Conservation (phyloP, 257 asterid species). For the Misopates orontium region DNA sequence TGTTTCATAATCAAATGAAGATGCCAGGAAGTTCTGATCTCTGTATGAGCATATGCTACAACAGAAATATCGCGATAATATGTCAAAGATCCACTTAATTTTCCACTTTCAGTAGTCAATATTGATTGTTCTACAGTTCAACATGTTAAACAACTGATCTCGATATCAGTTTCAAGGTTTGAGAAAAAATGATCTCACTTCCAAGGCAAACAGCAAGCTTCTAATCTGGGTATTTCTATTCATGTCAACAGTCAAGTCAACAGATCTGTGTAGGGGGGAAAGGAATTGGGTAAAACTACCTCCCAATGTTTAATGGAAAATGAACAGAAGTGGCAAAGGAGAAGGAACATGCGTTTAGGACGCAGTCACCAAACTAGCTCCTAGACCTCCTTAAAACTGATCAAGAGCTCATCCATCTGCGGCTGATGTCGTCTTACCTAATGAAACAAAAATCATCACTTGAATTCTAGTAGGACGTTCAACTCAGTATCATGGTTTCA, state of each 20-base stretch:
- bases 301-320: background rate
- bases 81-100: no score
- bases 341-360: constrained; percentile 2
- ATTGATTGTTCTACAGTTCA: no score
- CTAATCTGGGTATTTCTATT: constrained; percentile 7
- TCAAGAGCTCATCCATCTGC: constrained; percentile 58
- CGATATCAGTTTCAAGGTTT: no score
- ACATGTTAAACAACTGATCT: no score
- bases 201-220: constrained; percentile 23
- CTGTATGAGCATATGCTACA: no score
- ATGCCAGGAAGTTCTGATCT: no score
- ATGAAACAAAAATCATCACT: constrained; percentile 4
- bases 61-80: no score
- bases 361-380: constrained; percentile 22
- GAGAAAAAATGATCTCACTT: background rate
- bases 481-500: background rate
- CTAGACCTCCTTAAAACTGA: constrained; percentile 61
- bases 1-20: no score
- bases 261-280: background rate
- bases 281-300: background rate
- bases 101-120: no score
- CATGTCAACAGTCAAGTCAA: background rate
- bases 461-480: background rate
- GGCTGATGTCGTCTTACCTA: constrained; percentile 90
- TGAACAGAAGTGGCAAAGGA: background rate